A percentile compares a stretch with the other conserved stretches of the same genome.
phyloP scores from a whole-genome alignment of 441 rosid species.

The Daphne laureola region DNA sequence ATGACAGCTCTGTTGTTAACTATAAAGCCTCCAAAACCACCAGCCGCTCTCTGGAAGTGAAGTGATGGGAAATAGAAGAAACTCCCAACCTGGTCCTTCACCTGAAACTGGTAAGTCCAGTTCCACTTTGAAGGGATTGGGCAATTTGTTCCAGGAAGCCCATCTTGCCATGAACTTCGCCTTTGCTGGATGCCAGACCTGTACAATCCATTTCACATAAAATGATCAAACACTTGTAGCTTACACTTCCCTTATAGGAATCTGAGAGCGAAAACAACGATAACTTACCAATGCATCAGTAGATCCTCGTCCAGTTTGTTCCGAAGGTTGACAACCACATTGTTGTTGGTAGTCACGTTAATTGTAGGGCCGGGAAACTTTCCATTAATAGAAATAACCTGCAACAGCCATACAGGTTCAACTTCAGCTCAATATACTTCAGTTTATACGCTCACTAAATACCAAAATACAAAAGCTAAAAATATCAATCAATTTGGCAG shows the following conservation, averaged over 20 bases:
- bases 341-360: constrained; percentile 81
- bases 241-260: not conserved
- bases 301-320: constrained; percentile 79
- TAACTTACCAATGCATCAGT: constrained; percentile 73
- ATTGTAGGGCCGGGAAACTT: constrained; percentile 86
- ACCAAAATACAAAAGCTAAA: constrained; percentile 5
- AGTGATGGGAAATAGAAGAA: constrained; percentile 94
- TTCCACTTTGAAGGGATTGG: constrained; percentile 94
- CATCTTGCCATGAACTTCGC: constrained; percentile 96
- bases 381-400: constrained; percentile 90
- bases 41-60: constrained; percentile 81
- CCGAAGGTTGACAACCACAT: constrained; percentile 70
- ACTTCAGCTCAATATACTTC: constrained; percentile 11
- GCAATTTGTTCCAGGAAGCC: constrained; percentile 82
- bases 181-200: constrained; percentile 93
- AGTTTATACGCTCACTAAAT: constrained; percentile 13
- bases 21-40: constrained; percentile 80
- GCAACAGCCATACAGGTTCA: constrained; percentile 23
- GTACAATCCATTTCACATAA: constrained; percentile 14
- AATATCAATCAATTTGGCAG: constrained; percentile 17
- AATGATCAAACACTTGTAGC: not conserved
- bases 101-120: constrained; percentile 95
- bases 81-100: constrained; percentile 94
- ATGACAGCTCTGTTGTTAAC: constrained; percentile 67
- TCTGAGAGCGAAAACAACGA: constrained; percentile 4